Evolutionary conservation across 1,284 basidiomycete genomes (phyloP), one percentile per base, ranked within the genome.

Genomic region (Porphyrellus sp.): DNA sequence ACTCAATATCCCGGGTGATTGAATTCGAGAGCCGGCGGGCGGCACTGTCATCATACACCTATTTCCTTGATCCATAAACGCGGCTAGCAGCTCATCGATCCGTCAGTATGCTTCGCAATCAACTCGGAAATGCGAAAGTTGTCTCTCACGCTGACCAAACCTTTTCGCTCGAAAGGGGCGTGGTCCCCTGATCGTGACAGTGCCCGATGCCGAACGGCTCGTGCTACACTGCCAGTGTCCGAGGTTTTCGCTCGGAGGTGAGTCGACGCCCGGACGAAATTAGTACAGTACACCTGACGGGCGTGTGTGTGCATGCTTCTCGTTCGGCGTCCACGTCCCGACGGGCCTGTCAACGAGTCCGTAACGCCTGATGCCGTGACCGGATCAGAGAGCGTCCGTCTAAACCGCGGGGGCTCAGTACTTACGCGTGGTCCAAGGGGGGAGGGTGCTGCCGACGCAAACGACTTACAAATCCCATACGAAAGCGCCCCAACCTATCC

Each of bases 231-330:
- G 38, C 43, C 43, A 20, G 21, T 18, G 8, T 51, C 55, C 57
- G 46, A 60, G 43, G 58, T 55, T 55, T 59, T 34, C 50, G 55
- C 45, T 44, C 56, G 40, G 50, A 58, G 53, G 45, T 18, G 21
- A n/a, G n/a, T 30, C 24, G n/a, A 23, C 18, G 24, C 13, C 18
- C 50, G 23, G 27, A 45, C 27, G 42, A 41, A 31, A 40, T 30
- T 21, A 33, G 23, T 18, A 16, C 21, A 21, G 9, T 16, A 13
- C 21, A 31, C 30, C 20, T 30, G 43, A 37, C 18, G 24, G 18
- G 21, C 15, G 15, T n/a, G n/a, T n/a, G 8, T 20, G 34, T 30
- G 34, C 28, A 18, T 21, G 21, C 16, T 18, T 21, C 18, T 34
- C 18, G 18, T 35, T 35, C 37, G 27, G 41, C 28, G 41, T 34